These are phyloP conservation scores for Hanseniaspora pseudoguilliermondii DNA, from an alignment of 805 yeast species.

Conservation along the genomic window DNA sequence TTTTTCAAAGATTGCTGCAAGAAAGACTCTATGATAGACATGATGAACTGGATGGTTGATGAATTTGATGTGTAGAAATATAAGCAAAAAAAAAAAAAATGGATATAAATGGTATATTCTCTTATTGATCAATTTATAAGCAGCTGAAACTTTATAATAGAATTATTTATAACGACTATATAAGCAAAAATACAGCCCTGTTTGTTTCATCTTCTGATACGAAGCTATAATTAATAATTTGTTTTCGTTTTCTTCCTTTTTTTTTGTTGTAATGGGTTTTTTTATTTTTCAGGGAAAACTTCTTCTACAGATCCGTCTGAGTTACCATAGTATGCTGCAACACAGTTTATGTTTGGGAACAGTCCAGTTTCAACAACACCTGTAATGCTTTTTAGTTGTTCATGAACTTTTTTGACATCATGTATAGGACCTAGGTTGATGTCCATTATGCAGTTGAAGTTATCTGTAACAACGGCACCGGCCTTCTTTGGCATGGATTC, in stretches of 20 bases:
- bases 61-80: neutral
- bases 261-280: neutral
- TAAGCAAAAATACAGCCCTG: too few species aligned
- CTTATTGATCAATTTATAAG: neutral
- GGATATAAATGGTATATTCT: too few species aligned
- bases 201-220: too few species aligned
- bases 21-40: conserved; percentile 3
- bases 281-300: conserved; percentile 3
- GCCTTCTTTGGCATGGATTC: conserved; percentile 88
- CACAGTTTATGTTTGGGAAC: conserved; percentile 50
- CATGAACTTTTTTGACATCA: conserved; percentile 42
- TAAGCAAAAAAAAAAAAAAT: neutral
- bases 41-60: conserved; percentile 9
- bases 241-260: too few species aligned
- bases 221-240: too few species aligned
- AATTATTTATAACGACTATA: neutral
- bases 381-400: conserved; percentile 54
- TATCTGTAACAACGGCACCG: conserved; percentile 93
- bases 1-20: conserved; percentile 8
- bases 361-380: conserved; percentile 97
- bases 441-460: conserved; percentile 84
- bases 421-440: conserved; percentile 77
- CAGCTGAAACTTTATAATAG: neutral
- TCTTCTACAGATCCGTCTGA: conserved; percentile 48
- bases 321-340: conserved; percentile 81